Percentiles rank a stretch among this genome's conserved stretches.
phyloP scores from a whole-genome alignment of 768 basidiomycete species.

The Leccinum variicolor region DNA sequence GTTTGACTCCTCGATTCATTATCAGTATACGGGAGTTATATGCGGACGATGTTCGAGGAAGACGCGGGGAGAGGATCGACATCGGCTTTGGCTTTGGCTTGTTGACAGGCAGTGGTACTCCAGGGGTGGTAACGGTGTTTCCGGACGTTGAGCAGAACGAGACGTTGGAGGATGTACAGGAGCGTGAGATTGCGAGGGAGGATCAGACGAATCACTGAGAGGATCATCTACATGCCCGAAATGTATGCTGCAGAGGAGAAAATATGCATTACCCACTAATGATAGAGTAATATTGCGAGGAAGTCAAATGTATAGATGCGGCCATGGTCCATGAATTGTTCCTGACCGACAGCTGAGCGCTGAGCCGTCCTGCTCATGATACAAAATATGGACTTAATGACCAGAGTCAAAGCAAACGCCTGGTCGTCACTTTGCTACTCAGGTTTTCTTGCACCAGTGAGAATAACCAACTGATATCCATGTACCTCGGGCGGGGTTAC shows the following conservation, averaged over 20 bases:
- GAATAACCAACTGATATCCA: too few relatives aligned
- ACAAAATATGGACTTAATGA: too few relatives aligned
- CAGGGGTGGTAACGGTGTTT: not conserved
- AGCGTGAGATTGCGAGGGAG: not conserved
- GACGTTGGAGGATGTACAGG: not conserved
- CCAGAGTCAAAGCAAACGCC: too few relatives aligned
- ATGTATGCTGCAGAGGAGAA: too few relatives aligned
- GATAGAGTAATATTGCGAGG: too few relatives aligned
- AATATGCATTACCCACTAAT: too few relatives aligned
- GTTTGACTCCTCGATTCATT: not conserved
- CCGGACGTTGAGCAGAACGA: not conserved
- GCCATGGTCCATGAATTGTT: too few relatives aligned
- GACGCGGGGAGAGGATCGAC: not conserved
- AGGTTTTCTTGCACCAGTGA: too few relatives aligned
- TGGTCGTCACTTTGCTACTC: too few relatives aligned
- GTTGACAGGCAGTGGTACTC: not conserved
- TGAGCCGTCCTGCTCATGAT: too few relatives aligned
- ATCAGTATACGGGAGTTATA: not conserved
- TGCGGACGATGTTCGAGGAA: not conserved
- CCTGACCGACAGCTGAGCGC: too few relatives aligned
- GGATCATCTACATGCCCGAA: not conserved
- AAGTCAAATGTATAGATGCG: too few relatives aligned
- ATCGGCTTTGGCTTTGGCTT: not conserved
- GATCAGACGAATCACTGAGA: not conserved
- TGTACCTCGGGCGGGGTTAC: not conserved